Evolutionary conservation across 352 stramenopile species (phyloP).

Genomic region (Thraustotheca clavata): DNA sequence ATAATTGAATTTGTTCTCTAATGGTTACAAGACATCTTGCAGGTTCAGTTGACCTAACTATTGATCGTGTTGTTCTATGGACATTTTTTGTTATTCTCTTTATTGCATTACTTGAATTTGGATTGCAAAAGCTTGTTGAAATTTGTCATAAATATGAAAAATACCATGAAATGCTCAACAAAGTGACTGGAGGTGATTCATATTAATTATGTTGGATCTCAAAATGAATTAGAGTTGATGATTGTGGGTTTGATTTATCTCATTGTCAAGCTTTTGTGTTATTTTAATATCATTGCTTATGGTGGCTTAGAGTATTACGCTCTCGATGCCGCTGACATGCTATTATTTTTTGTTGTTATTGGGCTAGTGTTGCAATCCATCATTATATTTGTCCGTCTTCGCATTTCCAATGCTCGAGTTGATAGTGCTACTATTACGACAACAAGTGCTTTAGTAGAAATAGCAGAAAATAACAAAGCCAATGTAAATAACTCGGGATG

Average conservation of each 20-base stretch:
- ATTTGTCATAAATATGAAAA: neutral
- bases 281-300: neutral
- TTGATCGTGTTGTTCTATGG: too few relatives aligned
- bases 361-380: neutral
- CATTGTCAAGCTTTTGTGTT: neutral
- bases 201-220: neutral
- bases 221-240: constrained; percentile 8
- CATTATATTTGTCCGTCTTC: neutral
- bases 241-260: constrained; percentile 10
- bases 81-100: too few relatives aligned
- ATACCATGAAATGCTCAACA: constrained; percentile 14
- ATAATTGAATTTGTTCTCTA: too few relatives aligned
- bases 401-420: neutral
- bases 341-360: constrained; percentile 11
- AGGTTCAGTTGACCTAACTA: too few relatives aligned
- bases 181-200: neutral
- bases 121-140: neutral
- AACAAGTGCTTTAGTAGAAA: too few relatives aligned
- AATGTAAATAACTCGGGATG: too few relatives aligned
- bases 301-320: constrained; percentile 1
- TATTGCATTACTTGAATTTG: neutral
- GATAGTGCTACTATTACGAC: too few relatives aligned
- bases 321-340: neutral
- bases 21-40: too few relatives aligned
- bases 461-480: too few relatives aligned